Conservation (phyloP, 306 rosid genomes). For the Cicer chorassanicum region DNA sequence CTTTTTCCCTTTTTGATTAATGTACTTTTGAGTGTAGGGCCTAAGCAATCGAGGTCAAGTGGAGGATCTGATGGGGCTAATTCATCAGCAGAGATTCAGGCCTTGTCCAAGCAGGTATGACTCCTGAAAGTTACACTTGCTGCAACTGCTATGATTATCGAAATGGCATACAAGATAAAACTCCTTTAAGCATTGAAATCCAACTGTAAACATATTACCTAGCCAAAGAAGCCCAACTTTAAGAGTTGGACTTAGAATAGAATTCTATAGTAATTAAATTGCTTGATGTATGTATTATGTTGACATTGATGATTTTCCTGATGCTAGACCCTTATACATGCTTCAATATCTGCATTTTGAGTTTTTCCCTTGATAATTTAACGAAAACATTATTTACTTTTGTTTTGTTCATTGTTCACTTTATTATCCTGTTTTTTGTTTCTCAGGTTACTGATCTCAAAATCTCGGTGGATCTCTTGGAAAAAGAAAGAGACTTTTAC, state of each 20-base stretch:
- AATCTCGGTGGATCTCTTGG: constrained; percentile 83
- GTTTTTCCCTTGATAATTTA: constrained; percentile 26
- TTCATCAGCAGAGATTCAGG: constrained; percentile 65
- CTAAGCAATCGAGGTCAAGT: constrained; percentile 64
- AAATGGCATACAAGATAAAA: constrained; percentile 25
- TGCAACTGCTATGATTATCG: background rate
- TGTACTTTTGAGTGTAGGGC: constrained; percentile 53
- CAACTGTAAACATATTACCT: constrained; percentile 18
- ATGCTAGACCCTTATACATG: background rate
- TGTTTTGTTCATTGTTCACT: constrained; percentile 23
- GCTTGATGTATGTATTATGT: constrained; percentile 2
- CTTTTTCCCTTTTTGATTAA: constrained; percentile 41
- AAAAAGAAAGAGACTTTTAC: constrained; percentile 96
- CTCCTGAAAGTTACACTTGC: constrained; percentile 16
- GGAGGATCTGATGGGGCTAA: constrained; percentile 53
- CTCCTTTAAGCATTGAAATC: constrained; percentile 11
- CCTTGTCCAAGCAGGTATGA: constrained; percentile 83
- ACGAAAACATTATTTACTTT: constrained; percentile 7
- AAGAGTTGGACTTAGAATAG: background rate
- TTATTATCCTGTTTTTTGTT: constrained; percentile 42
- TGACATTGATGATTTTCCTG: constrained; percentile 6
- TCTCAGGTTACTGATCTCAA: constrained; percentile 83
- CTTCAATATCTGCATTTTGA: background rate
- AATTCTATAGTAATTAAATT: constrained; percentile 22
- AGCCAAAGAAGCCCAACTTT: constrained; percentile 8